These are phyloP conservation scores for Spizellomyces sp. DNA, from an alignment of 192 early-diverging fungal genomes.

Conservation along the genomic window DNA sequence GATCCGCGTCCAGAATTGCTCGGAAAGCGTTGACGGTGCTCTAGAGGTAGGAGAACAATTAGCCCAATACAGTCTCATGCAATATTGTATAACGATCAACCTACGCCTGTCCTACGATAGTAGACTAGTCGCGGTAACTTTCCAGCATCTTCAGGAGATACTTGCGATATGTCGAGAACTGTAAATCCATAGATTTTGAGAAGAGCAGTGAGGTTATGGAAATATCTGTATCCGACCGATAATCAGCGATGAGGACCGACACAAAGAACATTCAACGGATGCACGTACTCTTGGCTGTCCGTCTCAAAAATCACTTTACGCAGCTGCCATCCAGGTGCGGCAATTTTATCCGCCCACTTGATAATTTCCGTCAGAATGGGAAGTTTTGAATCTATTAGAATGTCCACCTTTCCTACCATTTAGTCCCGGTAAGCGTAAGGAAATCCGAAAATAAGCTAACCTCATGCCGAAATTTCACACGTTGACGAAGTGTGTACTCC, in stretches of 20 bases:
- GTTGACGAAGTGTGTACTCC: conserved; percentile 20
- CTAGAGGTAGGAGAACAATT: background rate
- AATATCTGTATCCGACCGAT: background rate
- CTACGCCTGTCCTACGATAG: conserved; percentile 25
- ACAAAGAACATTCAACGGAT: background rate
- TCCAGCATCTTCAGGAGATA: conserved; percentile 8
- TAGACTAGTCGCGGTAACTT: conserved; percentile 24
- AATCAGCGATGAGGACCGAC: too few species aligned
- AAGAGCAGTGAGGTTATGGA: conserved; percentile 14
- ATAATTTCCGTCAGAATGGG: conserved; percentile 27
- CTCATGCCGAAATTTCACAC: conserved; percentile 19
- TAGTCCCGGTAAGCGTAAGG: background rate
- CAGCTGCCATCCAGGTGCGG: conserved; percentile 10
- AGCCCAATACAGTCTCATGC: background rate
- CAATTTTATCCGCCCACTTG: conserved; percentile 14
- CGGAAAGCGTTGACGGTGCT: conserved; percentile 28
- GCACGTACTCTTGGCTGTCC: conserved; percentile 18
- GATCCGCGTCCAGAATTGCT: conserved; percentile 17
- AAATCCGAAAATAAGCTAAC: background rate
- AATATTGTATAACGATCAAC: background rate
- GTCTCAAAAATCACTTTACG: conserved; percentile 25
- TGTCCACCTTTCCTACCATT: conserved; percentile 7
- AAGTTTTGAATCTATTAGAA: conserved; percentile 18
- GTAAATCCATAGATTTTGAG: conserved; percentile 20
- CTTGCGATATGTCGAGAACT: conserved; percentile 18